Base-by-base conservation (phyloP, 2,329 filamentous ascomycete species). In the Ophiostoma australiae region DNA sequence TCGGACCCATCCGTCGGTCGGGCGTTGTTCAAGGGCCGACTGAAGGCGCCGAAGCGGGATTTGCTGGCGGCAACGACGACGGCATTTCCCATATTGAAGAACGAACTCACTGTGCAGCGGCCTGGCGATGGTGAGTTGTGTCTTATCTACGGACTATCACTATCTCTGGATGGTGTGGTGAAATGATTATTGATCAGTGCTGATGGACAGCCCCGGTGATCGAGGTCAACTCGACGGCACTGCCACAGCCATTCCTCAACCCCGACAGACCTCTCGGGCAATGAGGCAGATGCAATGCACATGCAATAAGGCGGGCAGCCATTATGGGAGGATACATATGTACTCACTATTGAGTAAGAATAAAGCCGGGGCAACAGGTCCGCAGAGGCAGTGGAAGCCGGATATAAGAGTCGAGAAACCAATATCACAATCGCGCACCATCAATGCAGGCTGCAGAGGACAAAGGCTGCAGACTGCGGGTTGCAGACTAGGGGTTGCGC, bases 161-260 rank as follows among this genome's bases (percentile, higher is more conserved):
- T 55, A 23, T 55, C 20, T 17, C 48, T 63, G 10, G 11, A 23
- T 31, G 13, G 13, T 10, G 20, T 48, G 17, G 39, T 20, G 15
- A 48, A 48, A n/a, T 3, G 20, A 48, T 17, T 48, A 20, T 48
- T 39, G 5, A 39, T 39, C 37, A 15, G 7, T 63, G 13, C 52
- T 70, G 66, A 68, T 27, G 11, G 4, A 17, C 66, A 72, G 73
- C 55, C 3, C 27, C 58, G n/a, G 44, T 69, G 15, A 58, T 71
- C 6, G 68, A 70, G 23, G 61, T 74, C 2, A 41, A 67, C 35
- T 74, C 73, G 17, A 74, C 72, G 39, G 27, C 71, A 15, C n/a
- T 73, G 68, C 48, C 71, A 3, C 73, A 74, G 70, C 72, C 73
- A 2, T 74, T 74, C 66, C 66, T 74, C 20, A 68, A 72, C 35